Evolutionary conservation across 1,139 yeast genomes (phyloP).

Genomic region (Blastobotrys malaysiensis): DNA sequence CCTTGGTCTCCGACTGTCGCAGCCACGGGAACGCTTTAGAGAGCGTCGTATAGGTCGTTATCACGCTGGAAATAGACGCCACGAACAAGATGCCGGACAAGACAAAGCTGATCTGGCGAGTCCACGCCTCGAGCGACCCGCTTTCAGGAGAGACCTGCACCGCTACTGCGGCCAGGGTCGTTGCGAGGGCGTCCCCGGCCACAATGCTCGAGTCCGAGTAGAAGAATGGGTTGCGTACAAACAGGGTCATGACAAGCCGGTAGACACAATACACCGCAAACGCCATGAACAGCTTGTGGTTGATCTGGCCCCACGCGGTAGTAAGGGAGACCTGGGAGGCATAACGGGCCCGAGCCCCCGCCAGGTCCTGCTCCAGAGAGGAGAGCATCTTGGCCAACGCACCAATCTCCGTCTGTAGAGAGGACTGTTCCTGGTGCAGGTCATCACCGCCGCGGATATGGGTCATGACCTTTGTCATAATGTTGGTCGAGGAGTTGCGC

Average conservation of each 20-base stretch:
- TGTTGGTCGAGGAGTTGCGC: slow-evolving; percentile 24
- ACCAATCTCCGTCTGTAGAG: slow-evolving; percentile 62
- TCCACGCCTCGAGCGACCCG: slow-evolving; percentile 46
- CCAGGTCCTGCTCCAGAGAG: slow-evolving; percentile 32
- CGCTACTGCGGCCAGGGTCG: slow-evolving; percentile 49
- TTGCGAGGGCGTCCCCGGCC: slow-evolving; percentile 39
- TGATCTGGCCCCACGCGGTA: slow-evolving; percentile 32
- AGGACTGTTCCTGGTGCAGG: slow-evolving; percentile 59
- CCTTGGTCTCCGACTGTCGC: not conserved
- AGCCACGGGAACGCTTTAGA: slow-evolving; percentile 29
- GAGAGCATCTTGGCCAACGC: slow-evolving; percentile 47
- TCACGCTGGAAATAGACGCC: slow-evolving; percentile 46
- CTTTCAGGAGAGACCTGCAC: slow-evolving; percentile 18
- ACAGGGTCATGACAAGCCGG: slow-evolving; percentile 45
- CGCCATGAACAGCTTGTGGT: slow-evolving; percentile 25
- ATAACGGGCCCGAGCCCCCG: slow-evolving; percentile 23
- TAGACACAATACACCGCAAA: slow-evolving; percentile 64
- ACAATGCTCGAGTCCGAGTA: slow-evolving; percentile 12
- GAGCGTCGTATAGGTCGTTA: slow-evolving; percentile 29
- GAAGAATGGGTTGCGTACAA: slow-evolving; percentile 29
- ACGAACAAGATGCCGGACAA: slow-evolving; percentile 61
- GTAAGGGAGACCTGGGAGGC: slow-evolving; percentile 25
- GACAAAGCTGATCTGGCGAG: slow-evolving; percentile 58
- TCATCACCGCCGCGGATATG: slow-evolving; percentile 24
- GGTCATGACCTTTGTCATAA: slow-evolving; percentile 26